phyloP scores from a whole-genome alignment of 1,139 yeast species.

The Protomyces inundatus region DNA sequence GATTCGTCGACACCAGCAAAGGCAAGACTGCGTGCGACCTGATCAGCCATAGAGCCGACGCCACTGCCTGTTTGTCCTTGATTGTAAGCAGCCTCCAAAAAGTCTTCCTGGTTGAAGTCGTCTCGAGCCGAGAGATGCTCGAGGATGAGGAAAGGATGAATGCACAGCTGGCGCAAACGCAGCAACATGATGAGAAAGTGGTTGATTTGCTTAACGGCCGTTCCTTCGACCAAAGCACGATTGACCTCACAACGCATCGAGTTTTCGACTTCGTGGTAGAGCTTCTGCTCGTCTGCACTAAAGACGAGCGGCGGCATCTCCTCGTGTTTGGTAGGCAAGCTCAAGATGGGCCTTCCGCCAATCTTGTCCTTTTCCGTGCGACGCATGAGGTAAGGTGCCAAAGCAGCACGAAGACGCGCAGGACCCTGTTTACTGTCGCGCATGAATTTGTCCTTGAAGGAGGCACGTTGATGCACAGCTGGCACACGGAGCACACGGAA shows the following conservation, averaged over 20 bases:
- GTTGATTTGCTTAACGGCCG: conserved; percentile 88
- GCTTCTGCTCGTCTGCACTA: conserved; percentile 89
- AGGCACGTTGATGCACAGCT: neutral
- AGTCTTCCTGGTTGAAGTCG: neutral
- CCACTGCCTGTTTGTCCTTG: conserved; percentile 36
- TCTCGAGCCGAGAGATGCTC: conserved; percentile 9
- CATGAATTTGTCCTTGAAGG: conserved; percentile 44
- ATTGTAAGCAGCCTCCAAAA: neutral
- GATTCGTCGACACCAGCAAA: neutral
- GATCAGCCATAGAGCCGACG: conserved; percentile 29
- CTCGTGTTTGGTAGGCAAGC: conserved; percentile 89
- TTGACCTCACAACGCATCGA: conserved; percentile 77
- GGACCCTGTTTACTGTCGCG: conserved; percentile 77
- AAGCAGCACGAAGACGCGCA: conserved; percentile 65
- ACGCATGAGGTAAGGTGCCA: conserved; percentile 79
- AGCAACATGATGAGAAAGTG: conserved; percentile 92
- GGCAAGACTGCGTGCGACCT: conserved; percentile 49
- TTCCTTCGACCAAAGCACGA: conserved; percentile 90
- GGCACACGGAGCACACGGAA: conserved; percentile 45
- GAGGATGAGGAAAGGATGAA: conserved; percentile 91
- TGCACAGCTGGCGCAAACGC: conserved; percentile 94
- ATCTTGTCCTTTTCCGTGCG: conserved; percentile 94
- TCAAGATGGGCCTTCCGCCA: conserved; percentile 62
- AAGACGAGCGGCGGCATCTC: conserved; percentile 78
- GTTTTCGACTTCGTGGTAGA: conserved; percentile 78